Conservation (phyloP, 768 basidiomycete species). For the Serendipita sp. region DNA sequence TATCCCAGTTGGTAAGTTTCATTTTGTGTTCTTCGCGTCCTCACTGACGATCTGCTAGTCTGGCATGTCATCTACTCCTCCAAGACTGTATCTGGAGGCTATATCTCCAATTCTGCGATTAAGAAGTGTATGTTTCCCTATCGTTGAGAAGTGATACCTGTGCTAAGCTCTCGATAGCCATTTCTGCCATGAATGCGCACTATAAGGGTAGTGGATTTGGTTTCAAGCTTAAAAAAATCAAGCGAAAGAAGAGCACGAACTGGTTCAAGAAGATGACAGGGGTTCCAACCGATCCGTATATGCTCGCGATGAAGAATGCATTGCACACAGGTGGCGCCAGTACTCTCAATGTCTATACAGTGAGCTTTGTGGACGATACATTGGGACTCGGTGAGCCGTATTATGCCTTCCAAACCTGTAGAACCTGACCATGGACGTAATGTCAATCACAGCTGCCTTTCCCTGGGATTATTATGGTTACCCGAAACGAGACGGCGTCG, state of each 20-base stretch:
- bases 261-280: background rate
- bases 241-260: background rate
- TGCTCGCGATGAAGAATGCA: background rate
- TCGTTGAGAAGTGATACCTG: background rate
- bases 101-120: background rate
- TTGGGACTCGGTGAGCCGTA: background rate
- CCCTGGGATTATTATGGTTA: background rate
- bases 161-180: background rate
- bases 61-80: constrained; percentile 36
- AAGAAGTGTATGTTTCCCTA: background rate
- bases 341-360: background rate
- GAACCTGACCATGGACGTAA: no score
- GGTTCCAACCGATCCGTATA: background rate
- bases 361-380: background rate
- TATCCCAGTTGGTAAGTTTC: background rate
- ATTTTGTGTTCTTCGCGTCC: background rate
- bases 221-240: background rate
- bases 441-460: background rate
- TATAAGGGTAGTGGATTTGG: background rate
- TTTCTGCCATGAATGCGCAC: background rate
- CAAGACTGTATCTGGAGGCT: background rate
- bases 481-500: background rate
- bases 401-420: no score
- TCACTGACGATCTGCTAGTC: constrained; percentile 21
- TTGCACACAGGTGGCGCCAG: background rate